Evolutionary conservation across 2,329 filamentous ascomycete genomes (phyloP), one percentile per base, ranked within the genome.

Genomic region (Epichloe sylvatica): DNA sequence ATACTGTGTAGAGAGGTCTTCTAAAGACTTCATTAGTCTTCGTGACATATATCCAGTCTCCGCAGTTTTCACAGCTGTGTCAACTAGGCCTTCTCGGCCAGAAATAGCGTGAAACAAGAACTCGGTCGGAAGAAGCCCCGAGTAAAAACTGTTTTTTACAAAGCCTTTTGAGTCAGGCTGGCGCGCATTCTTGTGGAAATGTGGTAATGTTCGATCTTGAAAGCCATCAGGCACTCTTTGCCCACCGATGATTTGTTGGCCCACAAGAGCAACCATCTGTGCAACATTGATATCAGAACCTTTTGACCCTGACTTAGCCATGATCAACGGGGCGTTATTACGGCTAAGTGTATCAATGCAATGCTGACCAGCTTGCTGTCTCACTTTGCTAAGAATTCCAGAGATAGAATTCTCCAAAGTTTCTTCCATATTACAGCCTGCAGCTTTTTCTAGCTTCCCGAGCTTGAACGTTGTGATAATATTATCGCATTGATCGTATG

Each of bases 1-100:
- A 60, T 98, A 98, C 59, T 89, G 81, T 0, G 86, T 88, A 1
- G 90, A 95, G 3, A 97, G 71, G 72, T 98, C 92, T 64, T 98
- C 92, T 45, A 98, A 70, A 3, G 88, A 95, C 68, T 98, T 98
- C 91, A 98, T 98, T 63, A 98, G 67, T 57, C 92, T 83, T 69
- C 92, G 83, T 54, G 91, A 97, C 92, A 98, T 98, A 70, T 98
- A 98, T 55, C 92, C 92, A 11, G 92, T 98, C 67, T 98, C 92
- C 48, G 92, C 92, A 48, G 92, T 98, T 72, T 98, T 98, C 70
- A 97, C 92, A 53, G 92, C 92, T 2, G 92, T 98, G 77, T 98
- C 92, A 61, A 98, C 90, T 57, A 98, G 72, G 80, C 92, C 92
- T 79, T 97, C 92, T 80, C 92, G 86, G 59, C 92, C 92, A 60